Percentiles rank a stretch among this genome's conserved stretches.
These are phyloP conservation scores for Nemania sp. DNA, from an alignment of 2,329 filamentous ascomycete genomes.

Conservation along the genomic window DNA sequence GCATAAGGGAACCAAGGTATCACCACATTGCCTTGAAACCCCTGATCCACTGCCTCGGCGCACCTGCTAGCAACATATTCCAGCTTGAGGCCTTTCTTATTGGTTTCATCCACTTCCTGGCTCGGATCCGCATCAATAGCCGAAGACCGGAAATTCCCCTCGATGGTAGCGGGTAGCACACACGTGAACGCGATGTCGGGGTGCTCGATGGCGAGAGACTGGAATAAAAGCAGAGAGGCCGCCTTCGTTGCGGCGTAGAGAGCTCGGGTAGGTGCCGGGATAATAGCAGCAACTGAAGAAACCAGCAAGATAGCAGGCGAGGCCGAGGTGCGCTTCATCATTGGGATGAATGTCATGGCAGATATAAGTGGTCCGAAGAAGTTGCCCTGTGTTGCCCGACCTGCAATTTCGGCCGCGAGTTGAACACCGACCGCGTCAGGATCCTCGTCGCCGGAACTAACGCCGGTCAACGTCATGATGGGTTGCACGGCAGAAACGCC, in stretches of 20 bases:
- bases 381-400: constrained; percentile 48
- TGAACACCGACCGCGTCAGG: constrained; percentile 43
- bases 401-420: constrained; percentile 43
- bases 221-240: constrained; percentile 50
- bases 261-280: constrained; percentile 52
- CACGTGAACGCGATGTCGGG: constrained; percentile 49
- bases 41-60: constrained; percentile 47
- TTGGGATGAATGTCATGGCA: constrained; percentile 49
- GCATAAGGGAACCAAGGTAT: constrained; percentile 50
- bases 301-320: constrained; percentile 48
- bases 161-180: constrained; percentile 51
- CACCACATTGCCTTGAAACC: constrained; percentile 46
- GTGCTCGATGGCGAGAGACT: constrained; percentile 53
- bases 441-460: constrained; percentile 32
- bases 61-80: constrained; percentile 50
- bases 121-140: constrained; percentile 49
- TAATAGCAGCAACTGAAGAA: constrained; percentile 48
- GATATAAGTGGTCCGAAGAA: constrained; percentile 50
- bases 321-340: constrained; percentile 49
- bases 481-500: constrained; percentile 53
- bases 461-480: constrained; percentile 48
- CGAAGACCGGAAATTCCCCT: constrained; percentile 52
- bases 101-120: constrained; percentile 39
- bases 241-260: constrained; percentile 53
- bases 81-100: constrained; percentile 50